These are phyloP conservation scores for Scedosporium apiospermum DNA, from an alignment of 2,329 filamentous ascomycete genomes.

Conservation along the genomic window DNA sequence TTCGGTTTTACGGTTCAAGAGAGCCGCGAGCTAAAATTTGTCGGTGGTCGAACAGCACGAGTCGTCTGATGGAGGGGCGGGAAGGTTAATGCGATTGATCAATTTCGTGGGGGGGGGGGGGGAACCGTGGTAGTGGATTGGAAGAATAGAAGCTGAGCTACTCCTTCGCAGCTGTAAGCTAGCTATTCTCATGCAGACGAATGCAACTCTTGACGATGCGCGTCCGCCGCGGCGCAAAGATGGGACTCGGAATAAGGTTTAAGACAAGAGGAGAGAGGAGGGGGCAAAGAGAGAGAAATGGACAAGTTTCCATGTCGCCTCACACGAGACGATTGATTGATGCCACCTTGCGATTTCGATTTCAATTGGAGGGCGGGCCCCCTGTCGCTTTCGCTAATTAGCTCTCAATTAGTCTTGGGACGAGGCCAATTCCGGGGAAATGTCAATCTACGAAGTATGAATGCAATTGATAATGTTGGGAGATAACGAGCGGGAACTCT, in stretches of 20 bases:
- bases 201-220: neutral
- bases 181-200: neutral
- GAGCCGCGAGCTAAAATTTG: neutral
- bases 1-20: neutral
- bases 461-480: too few species aligned
- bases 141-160: neutral
- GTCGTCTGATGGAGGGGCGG: neutral
- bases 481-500: neutral
- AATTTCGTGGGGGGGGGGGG: neutral
- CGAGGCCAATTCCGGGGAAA: neutral
- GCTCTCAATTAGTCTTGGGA: neutral
- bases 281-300: neutral
- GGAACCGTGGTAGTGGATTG: neutral
- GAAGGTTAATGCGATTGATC: neutral
- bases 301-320: neutral
- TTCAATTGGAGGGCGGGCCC: neutral
- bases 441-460: neutral
- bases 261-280: neutral
- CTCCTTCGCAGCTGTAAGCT: neutral
- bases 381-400: conserved; percentile 1
- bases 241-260: neutral
- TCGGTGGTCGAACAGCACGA: neutral
- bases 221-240: neutral
- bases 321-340: neutral
- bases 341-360: conserved; percentile 12